Evolutionary conservation across 1,284 basidiomycete species (phyloP), one percentile per base, ranked within the genome.

Genomic region (Trametes versicolor): DNA sequence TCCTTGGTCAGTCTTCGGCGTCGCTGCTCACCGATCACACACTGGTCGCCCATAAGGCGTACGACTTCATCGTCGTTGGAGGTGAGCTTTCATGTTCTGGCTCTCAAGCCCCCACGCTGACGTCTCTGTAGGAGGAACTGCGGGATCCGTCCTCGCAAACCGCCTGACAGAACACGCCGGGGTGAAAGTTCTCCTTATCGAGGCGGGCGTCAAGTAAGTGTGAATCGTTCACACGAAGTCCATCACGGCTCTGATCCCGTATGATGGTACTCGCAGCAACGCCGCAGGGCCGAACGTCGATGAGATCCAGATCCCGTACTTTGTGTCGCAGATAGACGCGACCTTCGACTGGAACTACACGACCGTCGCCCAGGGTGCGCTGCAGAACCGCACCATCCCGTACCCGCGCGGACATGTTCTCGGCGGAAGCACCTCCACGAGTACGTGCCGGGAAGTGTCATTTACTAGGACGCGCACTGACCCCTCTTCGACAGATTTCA

Each of bases 51-150:
- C n/a, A 41, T 10, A 59, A 63, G 37, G n/a, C 17, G 3, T 63
- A 58, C 54, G 78, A 84, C 56, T 74, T 83, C 52, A 72, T 84
- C 51, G 70, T 84, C 63, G 70, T 85, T 32, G 84, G 82, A n/a
- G 41, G 41, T 43, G 17, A 43, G 41, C 19, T 17, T 17, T 8
- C 15, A 19, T 17, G 2, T 17, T 19, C 19, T 8, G 17, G 41
- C n/a, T 19, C 19, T 19, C 41, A n/a, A 19, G 6, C 19, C 19
- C 2, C 3, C 17, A 2, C 19, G 17, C 41, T 43, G 15, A 43
- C 13, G 6, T 17, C 52, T 82, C 82, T 79, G 32, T 60, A 58
- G 69, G 64, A 3, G 69, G 69, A 37, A 56, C 45, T 27, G 58
- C 50, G 32, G 50, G 41, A 17, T 43, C 19, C 6, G 41, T 43